Base-by-base conservation (phyloP, 345 rosid species). In the Citrus australasica region DNA sequence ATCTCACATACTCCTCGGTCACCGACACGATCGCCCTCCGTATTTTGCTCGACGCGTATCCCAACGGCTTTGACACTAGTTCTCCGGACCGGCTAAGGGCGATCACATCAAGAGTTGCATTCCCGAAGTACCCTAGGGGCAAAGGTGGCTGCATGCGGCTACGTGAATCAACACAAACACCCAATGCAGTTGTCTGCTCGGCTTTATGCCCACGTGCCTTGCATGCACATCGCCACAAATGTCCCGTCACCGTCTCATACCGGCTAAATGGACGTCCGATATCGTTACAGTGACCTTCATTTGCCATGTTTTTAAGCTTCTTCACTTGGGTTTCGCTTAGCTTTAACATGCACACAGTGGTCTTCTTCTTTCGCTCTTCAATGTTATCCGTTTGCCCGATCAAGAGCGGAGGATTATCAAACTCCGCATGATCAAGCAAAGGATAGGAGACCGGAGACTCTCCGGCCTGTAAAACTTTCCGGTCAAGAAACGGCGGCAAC, bases 181-280 rank as follows among this genome's bases (percentile, higher is more conserved):
- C 89, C 0, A 86, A 2, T 4, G 87, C 90, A 16, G 92, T 89
- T 22, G 86, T 87, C 74, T 91, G 91, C 61, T 86, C 82, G 4
- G 60, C 79, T 37, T 80, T 61, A 76, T 84, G 89, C 2, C 60
- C 55, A 3, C 87, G 79, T 9, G 87, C 87, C 59, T 84, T 86
- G 83, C 87, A 84, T 13, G 83, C 85, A 38, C 71, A 78, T 42
- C 81, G 69, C 89, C 89, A 86, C 32, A 84, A 56, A 48, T 86
- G 89, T 30, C 74, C 87, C 0, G 87, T 58, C 40, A 84, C 22
- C 38, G 85, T 78, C 83, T 86, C 89, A 11, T 84, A 86, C 17
- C 83, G 80, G 32, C 87, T 87, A 73, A 84, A 91, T 40, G 84
- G 84, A 9, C 85, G 84, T 2, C 59, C 65, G 53, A 60, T 58